These are phyloP conservation scores for Carex parvula DNA, from an alignment of 176 grass and related monocot species.

Conservation along the genomic window DNA sequence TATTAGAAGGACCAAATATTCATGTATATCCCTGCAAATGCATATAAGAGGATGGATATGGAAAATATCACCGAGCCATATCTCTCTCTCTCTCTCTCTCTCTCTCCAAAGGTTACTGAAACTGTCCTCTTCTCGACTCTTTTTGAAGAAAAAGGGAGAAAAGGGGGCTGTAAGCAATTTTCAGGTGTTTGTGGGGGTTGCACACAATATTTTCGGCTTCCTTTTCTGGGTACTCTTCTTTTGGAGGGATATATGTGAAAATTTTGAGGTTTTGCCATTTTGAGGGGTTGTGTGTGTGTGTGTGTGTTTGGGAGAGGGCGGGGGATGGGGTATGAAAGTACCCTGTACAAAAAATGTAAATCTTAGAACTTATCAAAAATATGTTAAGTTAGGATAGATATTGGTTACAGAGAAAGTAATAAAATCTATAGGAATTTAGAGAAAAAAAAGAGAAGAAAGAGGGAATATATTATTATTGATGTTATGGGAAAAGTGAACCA, in stretches of 20 bases:
- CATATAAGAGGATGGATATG: background rate
- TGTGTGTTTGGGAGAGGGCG: no score
- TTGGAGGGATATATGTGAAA: conserved; percentile 15
- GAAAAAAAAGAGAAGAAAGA: background rate
- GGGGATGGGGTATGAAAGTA: background rate
- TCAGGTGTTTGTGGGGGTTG: background rate
- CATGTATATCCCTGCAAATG: conserved; percentile 6
- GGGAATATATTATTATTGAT: background rate
- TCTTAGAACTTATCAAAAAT: conserved; percentile 1
- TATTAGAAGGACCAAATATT: conserved; percentile 29
- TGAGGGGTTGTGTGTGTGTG: no score
- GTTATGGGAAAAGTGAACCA: background rate
- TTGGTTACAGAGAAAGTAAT: conserved; percentile 4
- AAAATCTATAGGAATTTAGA: conserved; percentile 10
- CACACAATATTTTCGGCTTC: background rate
- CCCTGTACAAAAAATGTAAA: background rate
- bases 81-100: no score
- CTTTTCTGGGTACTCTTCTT: background rate
- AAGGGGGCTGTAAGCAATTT: background rate
- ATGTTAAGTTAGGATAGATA: background rate
- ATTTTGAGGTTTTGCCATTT: background rate
- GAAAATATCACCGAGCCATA: background rate
- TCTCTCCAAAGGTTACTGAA: background rate
- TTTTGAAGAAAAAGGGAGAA: background rate
- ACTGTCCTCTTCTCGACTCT: background rate